A percentile compares a stretch with the other conserved stretches of the same genome.
These are phyloP conservation scores for Incumbomyces delicatus DNA, from an alignment of 2,329 filamentous ascomycete species.

Conservation along the genomic window DNA sequence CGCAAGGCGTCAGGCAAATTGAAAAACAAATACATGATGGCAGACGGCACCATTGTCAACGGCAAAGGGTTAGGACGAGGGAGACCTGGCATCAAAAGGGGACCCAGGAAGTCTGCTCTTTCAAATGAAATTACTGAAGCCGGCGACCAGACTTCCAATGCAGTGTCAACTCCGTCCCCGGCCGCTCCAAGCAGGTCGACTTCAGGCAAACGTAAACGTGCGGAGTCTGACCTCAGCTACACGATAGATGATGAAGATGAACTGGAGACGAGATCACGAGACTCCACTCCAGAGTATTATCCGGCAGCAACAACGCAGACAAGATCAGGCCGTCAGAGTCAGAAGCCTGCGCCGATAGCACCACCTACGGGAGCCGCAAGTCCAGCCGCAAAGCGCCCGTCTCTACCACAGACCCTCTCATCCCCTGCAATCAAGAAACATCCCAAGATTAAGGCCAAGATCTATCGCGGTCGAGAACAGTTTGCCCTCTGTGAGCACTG, in stretches of 20 bases:
- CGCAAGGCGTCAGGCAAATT: constrained; percentile 1
- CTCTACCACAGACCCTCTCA: constrained; percentile 11
- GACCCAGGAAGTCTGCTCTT: constrained; percentile 12
- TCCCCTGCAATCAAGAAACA: constrained; percentile 22
- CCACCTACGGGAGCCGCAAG: constrained; percentile 29
- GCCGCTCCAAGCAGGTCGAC: not conserved
- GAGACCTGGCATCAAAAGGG: constrained; percentile 21
- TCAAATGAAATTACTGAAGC: constrained; percentile 5
- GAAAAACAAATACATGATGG: constrained; percentile 16
- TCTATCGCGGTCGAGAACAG: constrained; percentile 35
- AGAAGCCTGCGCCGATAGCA: constrained; percentile 51
- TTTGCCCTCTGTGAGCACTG: constrained; percentile 59
- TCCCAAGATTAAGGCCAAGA: constrained; percentile 50
- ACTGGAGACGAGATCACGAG: constrained; percentile 24
- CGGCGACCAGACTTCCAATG: not conserved
- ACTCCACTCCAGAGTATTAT: constrained; percentile 39
- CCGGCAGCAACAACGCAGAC: constrained; percentile 53
- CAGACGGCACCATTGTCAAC: constrained; percentile 17
- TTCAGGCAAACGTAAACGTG: constrained; percentile 13
- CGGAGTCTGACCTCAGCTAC: constrained; percentile 7
- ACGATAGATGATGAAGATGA: not conserved
- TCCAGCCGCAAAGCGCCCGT: constrained; percentile 11
- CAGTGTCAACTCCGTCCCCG: not conserved
- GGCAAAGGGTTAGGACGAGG: constrained; percentile 21
- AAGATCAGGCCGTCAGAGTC: constrained; percentile 64